Evolutionary conservation across 352 stramenopile genomes (phyloP).

Genomic region (Plasmopara muralis): DNA sequence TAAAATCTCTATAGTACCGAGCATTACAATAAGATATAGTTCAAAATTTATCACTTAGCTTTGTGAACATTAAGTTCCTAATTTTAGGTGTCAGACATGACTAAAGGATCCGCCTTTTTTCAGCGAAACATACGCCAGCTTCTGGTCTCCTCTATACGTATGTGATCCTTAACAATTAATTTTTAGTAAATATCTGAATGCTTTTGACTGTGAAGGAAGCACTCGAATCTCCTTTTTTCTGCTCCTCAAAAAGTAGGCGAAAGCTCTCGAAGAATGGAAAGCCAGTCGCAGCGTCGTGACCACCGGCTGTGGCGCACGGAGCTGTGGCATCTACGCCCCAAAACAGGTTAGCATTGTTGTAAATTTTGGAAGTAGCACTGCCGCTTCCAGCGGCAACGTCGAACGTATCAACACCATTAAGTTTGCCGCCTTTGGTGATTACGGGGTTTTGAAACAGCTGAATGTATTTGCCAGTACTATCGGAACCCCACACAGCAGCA

Average conservation of each 20-base stretch:
- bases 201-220: conserved; percentile 69
- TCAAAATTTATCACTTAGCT: too few relatives aligned
- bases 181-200: conserved; percentile 67
- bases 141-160: too few relatives aligned
- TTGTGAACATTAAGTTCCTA: too few relatives aligned
- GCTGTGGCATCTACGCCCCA: conserved; percentile 44
- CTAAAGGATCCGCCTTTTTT: too few relatives aligned
- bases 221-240: conserved; percentile 63
- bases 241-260: conserved; percentile 66
- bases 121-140: too few relatives aligned
- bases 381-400: conserved; percentile 45
- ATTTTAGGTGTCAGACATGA: too few relatives aligned
- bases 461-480: conserved; percentile 57
- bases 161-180: conserved; percentile 20
- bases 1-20: too few relatives aligned
- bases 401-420: conserved; percentile 50
- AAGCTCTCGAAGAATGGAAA: conserved; percentile 80
- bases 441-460: conserved; percentile 67
- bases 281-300: conserved; percentile 51
- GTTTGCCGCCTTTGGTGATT: conserved; percentile 50
- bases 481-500: conserved; percentile 53
- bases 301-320: conserved; percentile 36
- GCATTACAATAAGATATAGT: too few relatives aligned
- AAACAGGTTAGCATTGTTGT: conserved; percentile 69
- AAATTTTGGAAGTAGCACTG: conserved; percentile 55